A percentile compares a stretch with the other conserved stretches of the same genome.
Evolutionary conservation across 371 early-diverging fungal genomes (phyloP).

Genomic region (Saksenaea oblongispora): DNA sequence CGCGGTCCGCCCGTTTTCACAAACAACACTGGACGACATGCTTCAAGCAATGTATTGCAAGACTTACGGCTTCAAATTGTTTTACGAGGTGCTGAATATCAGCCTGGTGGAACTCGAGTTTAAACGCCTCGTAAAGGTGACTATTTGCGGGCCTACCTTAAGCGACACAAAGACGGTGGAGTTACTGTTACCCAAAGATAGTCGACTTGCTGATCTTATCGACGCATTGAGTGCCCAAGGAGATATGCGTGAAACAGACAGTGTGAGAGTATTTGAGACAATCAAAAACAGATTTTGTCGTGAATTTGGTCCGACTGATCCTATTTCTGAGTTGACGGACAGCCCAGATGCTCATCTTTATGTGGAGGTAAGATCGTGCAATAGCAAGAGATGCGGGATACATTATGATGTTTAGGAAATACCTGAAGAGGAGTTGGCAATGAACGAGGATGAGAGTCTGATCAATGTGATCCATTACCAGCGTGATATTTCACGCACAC

Average conservation of each 20-base stretch:
- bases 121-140: slow-evolving; percentile 58
- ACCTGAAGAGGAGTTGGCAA: slow-evolving; percentile 53
- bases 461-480: slow-evolving; percentile 72
- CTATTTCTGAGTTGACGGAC: slow-evolving; percentile 15
- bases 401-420: slow-evolving; percentile 43
- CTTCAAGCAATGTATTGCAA: slow-evolving; percentile 4
- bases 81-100: slow-evolving; percentile 78
- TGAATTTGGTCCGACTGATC: slow-evolving; percentile 16
- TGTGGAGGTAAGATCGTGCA: slow-evolving; percentile 13
- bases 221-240: slow-evolving; percentile 55
- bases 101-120: slow-evolving; percentile 71
- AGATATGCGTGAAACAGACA: background rate
- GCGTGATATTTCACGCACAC: slow-evolving; percentile 59
- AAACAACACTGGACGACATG: slow-evolving; percentile 11
- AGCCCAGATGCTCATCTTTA: background rate
- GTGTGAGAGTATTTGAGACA: slow-evolving; percentile 21
- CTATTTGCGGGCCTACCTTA: slow-evolving; percentile 41
- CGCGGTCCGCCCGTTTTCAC: slow-evolving; percentile 6
- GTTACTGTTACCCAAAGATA: slow-evolving; percentile 53
- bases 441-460: slow-evolving; percentile 36
- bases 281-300: slow-evolving; percentile 17
- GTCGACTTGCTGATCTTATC: slow-evolving; percentile 45
- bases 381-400: background rate
- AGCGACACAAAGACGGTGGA: slow-evolving; percentile 35
- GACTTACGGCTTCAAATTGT: slow-evolving; percentile 26